Evolutionary conservation across 176 grass and related monocot species (phyloP).

Genomic region (Otatea glauca): DNA sequence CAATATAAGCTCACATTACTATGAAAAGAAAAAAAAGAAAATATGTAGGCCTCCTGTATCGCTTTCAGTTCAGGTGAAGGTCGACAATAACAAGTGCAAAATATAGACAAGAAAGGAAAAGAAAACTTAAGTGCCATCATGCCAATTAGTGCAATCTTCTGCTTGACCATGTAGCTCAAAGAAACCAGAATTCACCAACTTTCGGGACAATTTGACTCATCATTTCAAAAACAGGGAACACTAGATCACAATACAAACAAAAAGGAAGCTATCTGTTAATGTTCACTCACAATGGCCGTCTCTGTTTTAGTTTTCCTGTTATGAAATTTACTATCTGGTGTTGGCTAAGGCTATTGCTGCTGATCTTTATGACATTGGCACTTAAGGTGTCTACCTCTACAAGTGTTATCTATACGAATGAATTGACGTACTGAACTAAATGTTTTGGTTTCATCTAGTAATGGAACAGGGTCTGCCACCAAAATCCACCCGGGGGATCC

Average conservation of each 20-base stretch:
- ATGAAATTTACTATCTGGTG: not conserved
- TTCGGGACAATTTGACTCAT: not conserved
- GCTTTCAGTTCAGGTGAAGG: not conserved
- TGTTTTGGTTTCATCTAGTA: slow-evolving; percentile 16
- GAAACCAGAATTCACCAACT: not conserved
- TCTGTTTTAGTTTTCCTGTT: not conserved
- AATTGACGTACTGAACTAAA: not conserved
- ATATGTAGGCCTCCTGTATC: not conserved
- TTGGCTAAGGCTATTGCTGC: not conserved
- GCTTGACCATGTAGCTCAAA: not conserved
- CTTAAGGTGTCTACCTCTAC: not conserved
- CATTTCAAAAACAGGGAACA: too few species aligned
- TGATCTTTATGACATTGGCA: not conserved
- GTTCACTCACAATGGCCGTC: not conserved
- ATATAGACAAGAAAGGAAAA: too few species aligned
- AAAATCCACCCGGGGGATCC: too few species aligned
- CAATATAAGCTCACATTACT: not conserved
- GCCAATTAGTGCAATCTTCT: not conserved
- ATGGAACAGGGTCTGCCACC: too few species aligned
- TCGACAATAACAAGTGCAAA: too few species aligned
- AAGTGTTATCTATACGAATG: not conserved
- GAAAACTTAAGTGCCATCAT: not conserved
- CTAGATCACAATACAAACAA: not conserved
- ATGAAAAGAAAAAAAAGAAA: not conserved
- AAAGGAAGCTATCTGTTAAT: not conserved